Conservation (phyloP, 1,284 basidiomycete species). For the Rhodotorula glutinis region DNA sequence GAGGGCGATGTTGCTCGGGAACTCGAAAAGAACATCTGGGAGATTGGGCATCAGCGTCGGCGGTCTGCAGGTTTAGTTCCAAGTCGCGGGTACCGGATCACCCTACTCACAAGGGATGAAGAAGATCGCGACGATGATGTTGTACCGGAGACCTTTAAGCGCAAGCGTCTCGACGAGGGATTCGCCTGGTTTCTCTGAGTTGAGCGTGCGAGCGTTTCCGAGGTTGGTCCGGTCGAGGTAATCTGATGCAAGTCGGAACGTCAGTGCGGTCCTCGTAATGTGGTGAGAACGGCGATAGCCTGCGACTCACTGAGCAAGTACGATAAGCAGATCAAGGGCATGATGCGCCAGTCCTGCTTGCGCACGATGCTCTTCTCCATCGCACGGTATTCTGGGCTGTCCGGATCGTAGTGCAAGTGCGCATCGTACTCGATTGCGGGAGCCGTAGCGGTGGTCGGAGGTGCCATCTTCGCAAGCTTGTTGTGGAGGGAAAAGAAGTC, state of each 20-base stretch:
- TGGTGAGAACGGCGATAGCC: too few species aligned
- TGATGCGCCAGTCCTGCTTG: conserved; percentile 27
- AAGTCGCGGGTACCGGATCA: too few species aligned
- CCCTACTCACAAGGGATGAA: conserved; percentile 24
- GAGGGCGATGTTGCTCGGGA: conserved; percentile 5
- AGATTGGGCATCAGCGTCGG: too few species aligned
- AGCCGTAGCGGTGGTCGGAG: not conserved
- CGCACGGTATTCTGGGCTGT: conserved; percentile 11
- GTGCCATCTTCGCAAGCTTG: not conserved
- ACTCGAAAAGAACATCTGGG: conserved; percentile 9
- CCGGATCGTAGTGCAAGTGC: conserved; percentile 10
- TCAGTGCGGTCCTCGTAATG: too few species aligned
- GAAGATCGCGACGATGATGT: conserved; percentile 28
- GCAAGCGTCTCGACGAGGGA: conserved; percentile 19
- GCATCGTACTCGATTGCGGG: not conserved
- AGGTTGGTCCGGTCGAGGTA: conserved; percentile 25
- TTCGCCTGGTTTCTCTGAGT: conserved; percentile 29
- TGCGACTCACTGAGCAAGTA: conserved; percentile 30
- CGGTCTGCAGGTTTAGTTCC: too few species aligned
- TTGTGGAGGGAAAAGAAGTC: too few species aligned
- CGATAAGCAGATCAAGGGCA: conserved; percentile 22
- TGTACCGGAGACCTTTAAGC: conserved; percentile 24
- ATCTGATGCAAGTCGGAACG: not conserved
- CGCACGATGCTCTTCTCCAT: conserved; percentile 24
- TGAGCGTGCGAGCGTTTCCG: conserved; percentile 33